Percentiles rank a stretch among this genome's conserved stretches.
Conservation (phyloP, 2,329 filamentous ascomycete genomes). For the Botrytis galanthina region DNA sequence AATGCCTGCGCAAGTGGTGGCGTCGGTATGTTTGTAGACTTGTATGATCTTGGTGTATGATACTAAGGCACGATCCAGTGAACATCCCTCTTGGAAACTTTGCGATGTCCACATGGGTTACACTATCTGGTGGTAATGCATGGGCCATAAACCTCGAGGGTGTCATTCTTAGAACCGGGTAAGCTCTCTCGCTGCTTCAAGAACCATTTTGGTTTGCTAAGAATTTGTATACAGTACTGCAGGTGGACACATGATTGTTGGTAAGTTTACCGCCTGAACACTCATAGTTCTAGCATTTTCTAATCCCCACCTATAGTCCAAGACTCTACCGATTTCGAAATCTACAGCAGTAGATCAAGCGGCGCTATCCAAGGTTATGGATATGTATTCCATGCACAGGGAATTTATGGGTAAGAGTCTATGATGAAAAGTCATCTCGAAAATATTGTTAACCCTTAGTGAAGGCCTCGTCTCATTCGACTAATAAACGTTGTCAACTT, state of each 20-base stretch:
- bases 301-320: conserved; percentile 36
- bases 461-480: conserved; percentile 27
- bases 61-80: conserved; percentile 2
- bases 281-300: not conserved
- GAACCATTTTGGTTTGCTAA: not conserved
- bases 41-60: not conserved
- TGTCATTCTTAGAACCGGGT: conserved; percentile 49
- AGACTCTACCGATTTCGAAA: conserved; percentile 50
- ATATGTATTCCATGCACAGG: conserved; percentile 45
- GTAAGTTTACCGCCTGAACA: not conserved
- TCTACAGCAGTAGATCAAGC: conserved; percentile 51
- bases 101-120: conserved; percentile 50
- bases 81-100: conserved; percentile 27
- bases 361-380: conserved; percentile 54
- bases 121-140: conserved; percentile 46
- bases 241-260: conserved; percentile 53
- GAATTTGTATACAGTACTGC: conserved; percentile 29
- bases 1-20: conserved; percentile 45
- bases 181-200: not conserved
- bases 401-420: conserved; percentile 3
- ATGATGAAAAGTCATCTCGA: not conserved
- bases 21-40: conserved; percentile 27
- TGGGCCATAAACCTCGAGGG: conserved; percentile 54
- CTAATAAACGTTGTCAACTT: conserved; percentile 24
- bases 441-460: not conserved